Percentiles rank a stretch among this genome's conserved stretches.
Evolutionary conservation across 2,329 filamentous ascomycete species (phyloP).

Genomic region (Fusarium subglutinans): DNA sequence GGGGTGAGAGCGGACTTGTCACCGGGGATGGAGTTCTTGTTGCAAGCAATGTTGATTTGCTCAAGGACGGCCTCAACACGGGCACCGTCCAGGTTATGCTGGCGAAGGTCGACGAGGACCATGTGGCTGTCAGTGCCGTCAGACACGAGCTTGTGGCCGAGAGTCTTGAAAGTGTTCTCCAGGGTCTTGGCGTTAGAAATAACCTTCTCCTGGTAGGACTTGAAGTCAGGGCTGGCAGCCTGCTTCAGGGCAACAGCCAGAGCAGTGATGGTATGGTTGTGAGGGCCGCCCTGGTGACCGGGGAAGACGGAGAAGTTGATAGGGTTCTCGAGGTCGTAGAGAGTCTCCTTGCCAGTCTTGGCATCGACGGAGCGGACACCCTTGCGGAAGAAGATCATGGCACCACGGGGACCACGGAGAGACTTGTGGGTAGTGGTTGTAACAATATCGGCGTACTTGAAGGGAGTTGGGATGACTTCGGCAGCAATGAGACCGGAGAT

Average conservation of each 20-base stretch:
- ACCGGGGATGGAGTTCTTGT: conserved; percentile 98
- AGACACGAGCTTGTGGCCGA: conserved; percentile 93
- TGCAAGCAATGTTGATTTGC: conserved; percentile 98
- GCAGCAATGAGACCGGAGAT: conserved; percentile 96
- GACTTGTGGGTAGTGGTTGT: conserved; percentile 99
- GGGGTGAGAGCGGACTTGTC: conserved; percentile 97
- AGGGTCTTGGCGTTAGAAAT: conserved; percentile 93
- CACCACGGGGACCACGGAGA: conserved; percentile 93
- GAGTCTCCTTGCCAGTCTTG: conserved; percentile 88
- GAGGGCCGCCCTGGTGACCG: conserved; percentile 96
- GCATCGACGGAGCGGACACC: conserved; percentile 88
- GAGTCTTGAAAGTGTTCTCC: conserved; percentile 82
- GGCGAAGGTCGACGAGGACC: conserved; percentile 92
- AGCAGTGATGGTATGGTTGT: conserved; percentile 99
- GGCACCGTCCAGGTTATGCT: conserved; percentile 87
- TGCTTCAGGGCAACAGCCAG: conserved; percentile 95
- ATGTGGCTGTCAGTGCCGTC: conserved; percentile 98
- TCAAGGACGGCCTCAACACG: conserved; percentile 96
- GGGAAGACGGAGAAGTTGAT: conserved; percentile 99
- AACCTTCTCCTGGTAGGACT: conserved; percentile 91
- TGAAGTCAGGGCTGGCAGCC: conserved; percentile 89
- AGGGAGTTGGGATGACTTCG: conserved; percentile 92
- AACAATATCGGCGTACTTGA: conserved; percentile 92
- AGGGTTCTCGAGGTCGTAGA: conserved; percentile 93
- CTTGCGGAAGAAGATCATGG: conserved; percentile 99